These are phyloP conservation scores for Acanthamoeba quina DNA, from an alignment of 208 protist genomes.

Conservation along the genomic window DNA sequence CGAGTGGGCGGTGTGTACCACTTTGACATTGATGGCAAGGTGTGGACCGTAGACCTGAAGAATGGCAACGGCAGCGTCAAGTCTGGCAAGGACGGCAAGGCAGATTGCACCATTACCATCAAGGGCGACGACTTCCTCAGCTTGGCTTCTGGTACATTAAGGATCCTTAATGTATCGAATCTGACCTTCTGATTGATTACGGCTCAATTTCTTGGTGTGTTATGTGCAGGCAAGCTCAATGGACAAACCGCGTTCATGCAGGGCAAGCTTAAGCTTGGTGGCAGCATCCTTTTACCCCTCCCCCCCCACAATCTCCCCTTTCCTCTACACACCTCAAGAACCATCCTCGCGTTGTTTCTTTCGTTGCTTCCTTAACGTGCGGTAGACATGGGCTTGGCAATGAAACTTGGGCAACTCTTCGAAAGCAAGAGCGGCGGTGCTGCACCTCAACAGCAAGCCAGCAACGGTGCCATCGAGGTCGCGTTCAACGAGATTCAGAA, in stretches of 20 bases:
- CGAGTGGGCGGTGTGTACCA: conserved; percentile 79
- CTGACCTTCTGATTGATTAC: no score
- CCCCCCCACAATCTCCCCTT: no score
- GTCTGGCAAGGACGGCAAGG: conserved; percentile 61
- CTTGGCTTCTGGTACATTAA: neutral
- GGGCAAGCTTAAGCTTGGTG: conserved; percentile 76
- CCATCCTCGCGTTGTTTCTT: neutral
- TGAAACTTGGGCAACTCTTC: conserved; percentile 78
- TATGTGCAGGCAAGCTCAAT: conserved; percentile 76
- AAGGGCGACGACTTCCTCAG: conserved; percentile 13
- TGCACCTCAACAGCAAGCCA: neutral
- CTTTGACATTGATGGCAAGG: conserved; percentile 72
- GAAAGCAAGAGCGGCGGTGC: conserved; percentile 1
- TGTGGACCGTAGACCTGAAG: conserved; percentile 83
- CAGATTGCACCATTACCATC: conserved; percentile 82
- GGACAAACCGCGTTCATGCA: conserved; percentile 77
- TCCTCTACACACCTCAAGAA: no score
- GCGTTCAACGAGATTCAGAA: conserved; percentile 54
- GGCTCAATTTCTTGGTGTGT: neutral
- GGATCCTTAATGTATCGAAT: no score
- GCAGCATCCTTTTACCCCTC: conserved; percentile 17
- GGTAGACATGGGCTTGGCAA: conserved; percentile 80
- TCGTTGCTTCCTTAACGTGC: neutral
- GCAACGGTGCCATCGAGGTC: neutral
- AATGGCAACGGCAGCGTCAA: conserved; percentile 76